A percentile compares a stretch with the other conserved stretches of the same genome.
Evolutionary conservation across 805 yeast species (phyloP).

Genomic region (Metschnikowia borealis): DNA sequence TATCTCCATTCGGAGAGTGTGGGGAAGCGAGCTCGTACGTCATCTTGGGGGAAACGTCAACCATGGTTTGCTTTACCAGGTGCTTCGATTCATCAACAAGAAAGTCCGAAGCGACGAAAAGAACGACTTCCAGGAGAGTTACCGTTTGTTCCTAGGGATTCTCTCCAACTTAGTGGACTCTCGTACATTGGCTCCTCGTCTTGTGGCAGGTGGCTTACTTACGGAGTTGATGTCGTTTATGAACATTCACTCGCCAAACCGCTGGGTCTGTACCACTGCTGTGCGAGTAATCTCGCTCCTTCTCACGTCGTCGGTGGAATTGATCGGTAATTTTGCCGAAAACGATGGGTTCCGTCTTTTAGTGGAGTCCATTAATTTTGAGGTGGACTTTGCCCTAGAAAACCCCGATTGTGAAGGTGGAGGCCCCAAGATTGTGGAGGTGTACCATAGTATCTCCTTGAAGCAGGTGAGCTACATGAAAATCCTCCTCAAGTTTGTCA

Average conservation of each 20-base stretch:
- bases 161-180: constrained; percentile 59
- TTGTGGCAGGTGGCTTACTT: constrained; percentile 74
- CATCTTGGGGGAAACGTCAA: constrained; percentile 81
- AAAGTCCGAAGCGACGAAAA: constrained; percentile 40
- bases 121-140: constrained; percentile 35
- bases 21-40: constrained; percentile 74
- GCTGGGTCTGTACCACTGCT: constrained; percentile 61
- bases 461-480: constrained; percentile 50
- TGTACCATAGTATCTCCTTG: constrained; percentile 50
- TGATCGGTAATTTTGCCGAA: constrained; percentile 60
- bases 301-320: constrained; percentile 42
- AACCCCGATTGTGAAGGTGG: constrained; percentile 58
- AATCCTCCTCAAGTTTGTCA: constrained; percentile 58
- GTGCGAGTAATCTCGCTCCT: constrained; percentile 51
- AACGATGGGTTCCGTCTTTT: constrained; percentile 62
- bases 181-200: constrained; percentile 49
- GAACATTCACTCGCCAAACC: constrained; percentile 45
- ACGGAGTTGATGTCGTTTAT: constrained; percentile 62
- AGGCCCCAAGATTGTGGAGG: constrained; percentile 49
- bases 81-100: constrained; percentile 59
- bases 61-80: constrained; percentile 77
- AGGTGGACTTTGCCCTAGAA: constrained; percentile 59
- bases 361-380: constrained; percentile 57
- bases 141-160: constrained; percentile 55
- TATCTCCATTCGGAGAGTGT: constrained; percentile 59